Evolutionary conservation across 768 basidiomycete species (phyloP).

Genomic region (Dioszegia aurantiaca): DNA sequence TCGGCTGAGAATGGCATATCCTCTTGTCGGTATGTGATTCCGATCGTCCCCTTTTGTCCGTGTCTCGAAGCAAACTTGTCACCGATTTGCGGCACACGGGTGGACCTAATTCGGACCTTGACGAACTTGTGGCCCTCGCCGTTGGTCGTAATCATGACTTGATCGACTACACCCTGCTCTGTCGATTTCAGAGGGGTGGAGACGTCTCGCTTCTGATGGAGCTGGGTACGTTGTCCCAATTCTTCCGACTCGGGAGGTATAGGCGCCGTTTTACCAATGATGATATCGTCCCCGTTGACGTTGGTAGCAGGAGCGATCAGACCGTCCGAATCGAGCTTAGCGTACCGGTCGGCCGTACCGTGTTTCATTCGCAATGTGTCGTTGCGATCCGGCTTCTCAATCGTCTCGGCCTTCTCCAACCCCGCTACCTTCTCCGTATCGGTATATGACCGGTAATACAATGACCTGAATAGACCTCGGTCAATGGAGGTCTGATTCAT

Average conservation of each 20-base stretch:
- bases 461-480: constrained; percentile 94
- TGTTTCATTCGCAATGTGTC: constrained; percentile 95
- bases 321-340: constrained; percentile 95
- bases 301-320: constrained; percentile 92
- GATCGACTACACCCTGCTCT: constrained; percentile 95
- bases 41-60: constrained; percentile 99
- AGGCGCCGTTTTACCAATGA: constrained; percentile 98
- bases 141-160: constrained; percentile 94
- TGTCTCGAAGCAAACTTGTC: constrained; percentile 99
- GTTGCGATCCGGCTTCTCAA: constrained; percentile 91
- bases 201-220: constrained; percentile 89
- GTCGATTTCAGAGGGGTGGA: constrained; percentile 97
- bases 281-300: constrained; percentile 94
- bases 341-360: constrained; percentile 72
- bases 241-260: constrained; percentile 96
- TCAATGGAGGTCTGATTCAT: constrained; percentile 99
- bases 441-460: constrained; percentile 98
- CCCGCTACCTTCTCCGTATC: constrained; percentile 97
- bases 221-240: constrained; percentile 88
- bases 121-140: constrained; percentile 96
- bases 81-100: constrained; percentile 93
- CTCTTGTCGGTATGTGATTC: constrained; percentile 98
- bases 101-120: constrained; percentile 92
- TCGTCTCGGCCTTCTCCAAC: constrained; percentile 85
- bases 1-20: constrained; percentile 99